Evolutionary conservation across 169 alveolate genomes (phyloP).

Genomic region (Plasmodium knowlesi): DNA sequence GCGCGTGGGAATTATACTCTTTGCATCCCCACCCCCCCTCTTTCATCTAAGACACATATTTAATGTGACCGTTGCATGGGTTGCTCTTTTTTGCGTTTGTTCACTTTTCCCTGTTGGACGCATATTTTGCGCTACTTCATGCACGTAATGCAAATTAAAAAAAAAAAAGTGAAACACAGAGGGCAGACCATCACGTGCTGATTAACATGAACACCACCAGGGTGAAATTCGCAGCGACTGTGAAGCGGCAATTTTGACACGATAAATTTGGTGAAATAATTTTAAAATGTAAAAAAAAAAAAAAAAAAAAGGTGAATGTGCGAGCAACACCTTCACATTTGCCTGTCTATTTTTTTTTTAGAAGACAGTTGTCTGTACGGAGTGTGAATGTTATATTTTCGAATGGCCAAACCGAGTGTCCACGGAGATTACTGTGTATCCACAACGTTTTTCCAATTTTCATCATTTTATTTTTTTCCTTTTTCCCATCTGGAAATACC

Average conservation of each 20-base stretch:
- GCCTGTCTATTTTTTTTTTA: not conserved
- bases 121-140: not conserved
- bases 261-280: not conserved
- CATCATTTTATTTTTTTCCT: not conserved
- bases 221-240: not conserved
- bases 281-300: not conserved
- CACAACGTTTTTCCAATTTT: not conserved
- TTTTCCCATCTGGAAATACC: not conserved
- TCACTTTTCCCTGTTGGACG: not conserved
- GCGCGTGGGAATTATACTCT: not conserved
- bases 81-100: not conserved
- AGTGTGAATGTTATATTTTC: not conserved
- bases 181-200: not conserved
- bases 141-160: not conserved
- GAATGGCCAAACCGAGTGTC: not conserved
- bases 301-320: not conserved
- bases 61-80: not conserved
- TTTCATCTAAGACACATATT: not conserved
- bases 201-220: not conserved
- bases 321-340: not conserved
- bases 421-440: not conserved
- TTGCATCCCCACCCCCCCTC: not conserved
- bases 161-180: not conserved
- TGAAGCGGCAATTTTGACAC: not conserved
- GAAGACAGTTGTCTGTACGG: not conserved